A percentile compares a stretch with the other conserved stretches of the same genome.
Evolutionary conservation across 2,329 filamentous ascomycete species (phyloP).

Genomic region (Didymella sp.): DNA sequence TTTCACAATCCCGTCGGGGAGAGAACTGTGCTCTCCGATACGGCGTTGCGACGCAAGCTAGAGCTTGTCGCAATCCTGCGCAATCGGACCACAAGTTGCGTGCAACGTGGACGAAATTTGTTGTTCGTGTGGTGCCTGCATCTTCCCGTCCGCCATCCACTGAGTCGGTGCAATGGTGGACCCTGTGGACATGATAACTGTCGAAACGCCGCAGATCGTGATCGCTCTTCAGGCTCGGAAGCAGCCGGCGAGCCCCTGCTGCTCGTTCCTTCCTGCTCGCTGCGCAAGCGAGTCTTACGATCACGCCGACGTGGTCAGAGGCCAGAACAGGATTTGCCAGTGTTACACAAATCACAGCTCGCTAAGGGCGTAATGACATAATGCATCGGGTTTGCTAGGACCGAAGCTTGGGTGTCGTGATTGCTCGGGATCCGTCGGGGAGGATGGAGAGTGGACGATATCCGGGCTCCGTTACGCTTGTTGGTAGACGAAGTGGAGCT

Average conservation of each 20-base stretch:
- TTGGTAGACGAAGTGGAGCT: slow-evolving; percentile 16
- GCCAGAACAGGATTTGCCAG: slow-evolving; percentile 18
- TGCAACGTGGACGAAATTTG: slow-evolving; percentile 3
- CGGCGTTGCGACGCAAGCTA: neutral
- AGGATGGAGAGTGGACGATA: slow-evolving; percentile 9
- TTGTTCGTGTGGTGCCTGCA: slow-evolving; percentile 12
- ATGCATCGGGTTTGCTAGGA: slow-evolving; percentile 23
- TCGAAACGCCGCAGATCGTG: slow-evolving; percentile 9
- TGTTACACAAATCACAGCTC: slow-evolving; percentile 23
- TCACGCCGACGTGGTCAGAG: slow-evolving; percentile 36
- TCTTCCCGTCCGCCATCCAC: neutral
- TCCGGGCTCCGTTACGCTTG: slow-evolving; percentile 9
- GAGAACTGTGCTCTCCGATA: slow-evolving; percentile 11
- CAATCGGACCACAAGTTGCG: slow-evolving; percentile 1
- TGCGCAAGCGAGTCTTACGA: slow-evolving; percentile 2
- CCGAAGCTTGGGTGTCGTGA: slow-evolving; percentile 23
- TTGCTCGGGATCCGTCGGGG: slow-evolving; percentile 22
- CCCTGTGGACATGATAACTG: slow-evolving; percentile 10
- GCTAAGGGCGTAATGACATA: slow-evolving; percentile 29
- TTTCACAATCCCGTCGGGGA: slow-evolving; percentile 13
- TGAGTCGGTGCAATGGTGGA: slow-evolving; percentile 13
- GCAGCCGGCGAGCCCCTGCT: slow-evolving; percentile 16
- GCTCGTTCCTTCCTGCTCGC: neutral
- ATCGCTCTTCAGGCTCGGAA: slow-evolving; percentile 9
- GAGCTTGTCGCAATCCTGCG: neutral